Evolutionary conservation across 2,329 filamentous ascomycete species (phyloP).

Genomic region (Cladorrhinum sp.): DNA sequence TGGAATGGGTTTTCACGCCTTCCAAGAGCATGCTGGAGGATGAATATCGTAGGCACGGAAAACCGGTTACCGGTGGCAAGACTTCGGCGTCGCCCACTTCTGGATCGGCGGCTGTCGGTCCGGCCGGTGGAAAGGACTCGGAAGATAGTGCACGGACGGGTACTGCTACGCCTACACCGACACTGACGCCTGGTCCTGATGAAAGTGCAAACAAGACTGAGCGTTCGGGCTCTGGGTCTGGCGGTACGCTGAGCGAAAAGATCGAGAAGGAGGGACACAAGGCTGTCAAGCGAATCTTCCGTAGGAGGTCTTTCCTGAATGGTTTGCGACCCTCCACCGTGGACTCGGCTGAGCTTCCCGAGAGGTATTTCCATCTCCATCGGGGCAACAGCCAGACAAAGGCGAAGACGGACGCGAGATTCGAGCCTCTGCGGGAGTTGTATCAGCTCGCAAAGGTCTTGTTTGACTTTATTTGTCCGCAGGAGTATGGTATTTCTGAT

Average conservation of each 20-base stretch:
- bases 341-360: slow-evolving; percentile 55
- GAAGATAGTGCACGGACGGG: slow-evolving; percentile 23
- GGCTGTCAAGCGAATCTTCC: slow-evolving; percentile 52
- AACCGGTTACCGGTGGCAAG: slow-evolving; percentile 20
- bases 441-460: slow-evolving; percentile 92
- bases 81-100: slow-evolving; percentile 23
- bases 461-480: slow-evolving; percentile 97
- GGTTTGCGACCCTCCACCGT: slow-evolving; percentile 39
- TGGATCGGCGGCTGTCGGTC: slow-evolving; percentile 41
- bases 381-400: slow-evolving; percentile 71
- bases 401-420: slow-evolving; percentile 76
- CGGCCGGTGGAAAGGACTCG: slow-evolving; percentile 31
- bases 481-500: slow-evolving; percentile 95
- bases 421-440: slow-evolving; percentile 85
- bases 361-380: slow-evolving; percentile 87
- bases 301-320: slow-evolving; percentile 59
- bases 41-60: slow-evolving; percentile 44
- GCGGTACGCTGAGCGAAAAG: slow-evolving; percentile 40
- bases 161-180: not conserved
- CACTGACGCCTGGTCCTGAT: slow-evolving; percentile 18
- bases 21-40: slow-evolving; percentile 74
- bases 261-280: slow-evolving; percentile 35
- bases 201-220: slow-evolving; percentile 9
- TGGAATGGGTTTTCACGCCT: slow-evolving; percentile 97
- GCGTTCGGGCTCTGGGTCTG: slow-evolving; percentile 11